Conservation (phyloP, 495 filamentous ascomycete species). For the Alectoria sarmentosa region DNA sequence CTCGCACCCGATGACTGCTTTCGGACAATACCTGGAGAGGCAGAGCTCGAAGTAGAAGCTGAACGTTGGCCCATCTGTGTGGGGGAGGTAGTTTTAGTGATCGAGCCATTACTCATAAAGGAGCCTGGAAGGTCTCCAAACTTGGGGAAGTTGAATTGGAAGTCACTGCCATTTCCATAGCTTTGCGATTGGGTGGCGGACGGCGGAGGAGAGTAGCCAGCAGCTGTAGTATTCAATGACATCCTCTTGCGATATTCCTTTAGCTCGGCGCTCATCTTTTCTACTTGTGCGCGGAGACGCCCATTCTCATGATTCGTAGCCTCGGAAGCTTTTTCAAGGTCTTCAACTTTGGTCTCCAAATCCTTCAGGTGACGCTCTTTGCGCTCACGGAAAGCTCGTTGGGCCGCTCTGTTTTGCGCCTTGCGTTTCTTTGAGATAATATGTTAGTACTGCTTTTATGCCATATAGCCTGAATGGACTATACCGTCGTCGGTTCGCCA, state of each 20-base stretch:
- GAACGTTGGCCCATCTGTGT: conserved; percentile 25
- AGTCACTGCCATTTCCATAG: conserved; percentile 60
- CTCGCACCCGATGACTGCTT: conserved; percentile 27
- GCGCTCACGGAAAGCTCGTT: conserved; percentile 93
- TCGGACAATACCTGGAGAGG: conserved; percentile 24
- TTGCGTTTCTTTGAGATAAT: conserved; percentile 76
- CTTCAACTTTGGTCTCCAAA: conserved; percentile 86
- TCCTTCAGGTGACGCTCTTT: conserved; percentile 98
- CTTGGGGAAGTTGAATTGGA: conserved; percentile 91
- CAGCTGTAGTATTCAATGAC: conserved; percentile 46
- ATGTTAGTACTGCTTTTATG: conserved; percentile 36
- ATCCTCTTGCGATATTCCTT: conserved; percentile 84
- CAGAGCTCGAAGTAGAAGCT: conserved; percentile 26
- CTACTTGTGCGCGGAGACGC: conserved; percentile 75
- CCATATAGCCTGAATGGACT: conserved; percentile 27
- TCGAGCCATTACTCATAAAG: conserved; percentile 43
- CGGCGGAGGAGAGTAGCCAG: conserved; percentile 40
- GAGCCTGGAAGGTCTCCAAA: conserved; percentile 62
- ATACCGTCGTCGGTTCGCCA: conserved; percentile 90
- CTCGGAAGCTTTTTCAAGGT: conserved; percentile 83
- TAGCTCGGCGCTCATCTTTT: conserved; percentile 77
- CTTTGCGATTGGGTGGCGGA: conserved; percentile 33
- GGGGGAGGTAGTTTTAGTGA: conserved; percentile 26
- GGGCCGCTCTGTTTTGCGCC: conserved; percentile 94
- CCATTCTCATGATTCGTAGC: conserved; percentile 79